Percentiles rank a stretch among this genome's conserved stretches.
These are phyloP conservation scores for Solanum dulcamara DNA, from an alignment of 257 asterid genomes.

Conservation along the genomic window DNA sequence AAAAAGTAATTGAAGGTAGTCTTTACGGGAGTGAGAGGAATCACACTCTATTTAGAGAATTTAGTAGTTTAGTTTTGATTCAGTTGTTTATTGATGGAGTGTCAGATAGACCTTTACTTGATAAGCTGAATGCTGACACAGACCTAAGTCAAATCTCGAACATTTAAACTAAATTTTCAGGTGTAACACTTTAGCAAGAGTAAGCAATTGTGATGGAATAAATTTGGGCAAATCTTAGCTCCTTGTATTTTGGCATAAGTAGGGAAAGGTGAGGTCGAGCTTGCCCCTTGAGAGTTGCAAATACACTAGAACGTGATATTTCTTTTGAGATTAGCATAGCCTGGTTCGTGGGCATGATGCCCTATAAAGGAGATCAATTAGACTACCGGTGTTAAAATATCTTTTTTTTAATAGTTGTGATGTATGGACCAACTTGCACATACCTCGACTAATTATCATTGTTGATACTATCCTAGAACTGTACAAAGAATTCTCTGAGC, in stretches of 20 bases:
- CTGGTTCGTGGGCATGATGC: neutral
- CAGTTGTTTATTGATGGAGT: neutral
- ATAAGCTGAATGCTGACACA: neutral
- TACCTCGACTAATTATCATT: neutral
- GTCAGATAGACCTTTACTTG: neutral
- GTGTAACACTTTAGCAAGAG: neutral
- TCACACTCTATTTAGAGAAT: neutral
- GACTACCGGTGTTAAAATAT: neutral
- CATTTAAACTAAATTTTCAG: neutral
- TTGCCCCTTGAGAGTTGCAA: neutral
- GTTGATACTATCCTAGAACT: neutral
- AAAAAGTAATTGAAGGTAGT: neutral
- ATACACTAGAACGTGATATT: neutral
- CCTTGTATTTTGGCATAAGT: neutral
- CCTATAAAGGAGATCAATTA: neutral
- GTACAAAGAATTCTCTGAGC: neutral
- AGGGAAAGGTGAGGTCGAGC: neutral
- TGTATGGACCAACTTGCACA: neutral
- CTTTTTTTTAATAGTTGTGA: neutral
- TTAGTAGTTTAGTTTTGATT: neutral
- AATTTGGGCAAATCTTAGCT: neutral
- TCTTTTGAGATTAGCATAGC: neutral
- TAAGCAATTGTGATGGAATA: neutral
- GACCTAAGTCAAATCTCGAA: neutral
- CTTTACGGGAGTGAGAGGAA: neutral